Evolutionary conservation across 208 protist genomes (phyloP), one percentile per base, ranked within the genome.

Genomic region (Wallacemonas sp.): DNA sequence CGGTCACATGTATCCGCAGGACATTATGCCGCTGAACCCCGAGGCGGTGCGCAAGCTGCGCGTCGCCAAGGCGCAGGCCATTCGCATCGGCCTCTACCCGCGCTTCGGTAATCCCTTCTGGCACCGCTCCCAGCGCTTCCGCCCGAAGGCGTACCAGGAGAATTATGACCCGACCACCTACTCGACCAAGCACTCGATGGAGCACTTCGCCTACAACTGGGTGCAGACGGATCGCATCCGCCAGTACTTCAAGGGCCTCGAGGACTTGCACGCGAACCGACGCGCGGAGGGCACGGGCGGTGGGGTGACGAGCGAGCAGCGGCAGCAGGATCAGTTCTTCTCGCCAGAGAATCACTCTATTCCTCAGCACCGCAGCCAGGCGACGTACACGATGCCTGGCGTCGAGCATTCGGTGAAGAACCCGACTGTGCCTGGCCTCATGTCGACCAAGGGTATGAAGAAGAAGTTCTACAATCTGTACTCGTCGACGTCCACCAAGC

Each of bases 391-490:
- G 11, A 79, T 72, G 49, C 52, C 52, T 39, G 62, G 76, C 32
- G 82, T 96, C 57, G 83, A 89, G 68, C 74, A 80, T 23, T 93
- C 87, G 4, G 59, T 92, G 20, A 92, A 92, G 74, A 93, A 92
- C 61, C 86, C 90, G 25, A 93, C 90, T 12, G 90, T 96, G 62
- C 90, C 90, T 12, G 90, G 90, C 3, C 71, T 96, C 54, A 96
- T 96, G 90, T 93, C 85, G 18, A 93, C 90, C 11, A 92, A 92
- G 72, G 90, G 90, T 61, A 92, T 96, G 90, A 93, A 93, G 79
- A 93, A 93, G 71, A 96, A 96, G 77, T 95, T 95, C 65, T 84
- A 93, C 75, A 93, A 93, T 68, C 61, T 96, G 70, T 96, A 96
- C 77, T 86, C 85, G 16, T 96, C 90, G 2, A 91, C 86, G 25